Percentiles rank a stretch among this genome's conserved stretches.
phyloP scores from a whole-genome alignment of 2,329 filamentous ascomycete species.

The Xylaria sp. region DNA sequence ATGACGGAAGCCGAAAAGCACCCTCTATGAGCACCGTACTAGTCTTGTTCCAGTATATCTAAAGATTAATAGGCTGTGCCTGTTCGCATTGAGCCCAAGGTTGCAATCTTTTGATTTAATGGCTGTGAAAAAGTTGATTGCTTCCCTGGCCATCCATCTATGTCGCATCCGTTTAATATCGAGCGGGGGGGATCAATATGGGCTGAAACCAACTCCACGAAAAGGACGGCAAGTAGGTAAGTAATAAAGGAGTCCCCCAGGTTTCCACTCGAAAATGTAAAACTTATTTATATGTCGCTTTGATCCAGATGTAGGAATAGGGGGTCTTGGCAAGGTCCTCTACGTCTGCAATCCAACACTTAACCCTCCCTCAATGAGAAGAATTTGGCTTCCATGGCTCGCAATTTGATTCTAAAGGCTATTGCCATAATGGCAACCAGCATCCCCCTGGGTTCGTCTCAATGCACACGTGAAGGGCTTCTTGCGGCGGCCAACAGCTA shows the following conservation, averaged over 20 bases:
- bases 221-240: not conserved
- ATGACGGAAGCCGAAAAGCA: not conserved
- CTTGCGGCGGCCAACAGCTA: conserved; percentile 34
- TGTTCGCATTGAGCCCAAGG: too few species aligned
- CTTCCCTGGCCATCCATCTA: not conserved
- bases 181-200: not conserved
- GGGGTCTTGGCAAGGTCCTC: too few species aligned
- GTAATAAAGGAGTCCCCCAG: too few species aligned
- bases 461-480: conserved; percentile 35
- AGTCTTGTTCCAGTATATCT: not conserved
- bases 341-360: too few species aligned
- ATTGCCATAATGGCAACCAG: conserved; percentile 4
- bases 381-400: not conserved
- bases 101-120: not conserved
- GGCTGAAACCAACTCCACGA: not conserved
- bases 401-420: too few species aligned
- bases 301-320: not conserved
- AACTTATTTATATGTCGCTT: not conserved
- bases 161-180: not conserved
- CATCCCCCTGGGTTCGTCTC: conserved; percentile 14
- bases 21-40: not conserved
- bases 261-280: too few species aligned
- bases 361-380: not conserved
- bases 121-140: not conserved
- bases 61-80: too few species aligned